Percentiles rank a stretch among this genome's conserved stretches.
These are phyloP conservation scores for Dictyostelium capitatum DNA, from an alignment of 78 protist species.

Conservation along the genomic window DNA sequence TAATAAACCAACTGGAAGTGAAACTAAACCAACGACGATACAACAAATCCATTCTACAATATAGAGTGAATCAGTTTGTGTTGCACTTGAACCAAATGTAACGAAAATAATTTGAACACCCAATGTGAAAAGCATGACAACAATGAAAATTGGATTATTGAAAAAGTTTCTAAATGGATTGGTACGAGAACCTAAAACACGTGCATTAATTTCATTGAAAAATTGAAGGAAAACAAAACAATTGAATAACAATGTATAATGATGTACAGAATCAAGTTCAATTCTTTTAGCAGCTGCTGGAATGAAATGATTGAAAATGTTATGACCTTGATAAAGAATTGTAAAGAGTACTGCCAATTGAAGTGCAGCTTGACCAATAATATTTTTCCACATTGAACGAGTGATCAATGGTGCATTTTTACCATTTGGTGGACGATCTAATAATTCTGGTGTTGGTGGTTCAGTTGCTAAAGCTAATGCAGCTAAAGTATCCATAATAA, in stretches of 20 bases:
- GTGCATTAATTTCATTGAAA: slow-evolving; percentile 96
- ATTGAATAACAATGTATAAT: slow-evolving; percentile 94
- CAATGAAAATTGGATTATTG: slow-evolving; percentile 80
- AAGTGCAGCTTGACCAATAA: slow-evolving; percentile 88
- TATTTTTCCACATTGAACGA: slow-evolving; percentile 90
- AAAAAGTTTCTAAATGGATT: slow-evolving; percentile 61
- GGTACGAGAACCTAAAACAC: slow-evolving; percentile 61
- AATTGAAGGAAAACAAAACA: slow-evolving; percentile 95
- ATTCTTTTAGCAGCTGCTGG: neutral
- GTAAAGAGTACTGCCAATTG: slow-evolving; percentile 88
- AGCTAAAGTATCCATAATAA: slow-evolving; percentile 99
- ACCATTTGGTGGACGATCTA: slow-evolving; percentile 93
- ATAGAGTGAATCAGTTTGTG: slow-evolving; percentile 48
- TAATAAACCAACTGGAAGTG: slow-evolving; percentile 40
- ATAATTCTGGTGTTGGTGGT: slow-evolving; percentile 90
- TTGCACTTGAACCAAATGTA: slow-evolving; percentile 85
- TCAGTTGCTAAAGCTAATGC: slow-evolving; percentile 99
- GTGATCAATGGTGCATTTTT: slow-evolving; percentile 50
- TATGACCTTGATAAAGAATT: slow-evolving; percentile 67
- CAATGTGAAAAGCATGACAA: slow-evolving; percentile 63
- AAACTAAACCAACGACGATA: slow-evolving; percentile 43
- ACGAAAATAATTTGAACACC: slow-evolving; percentile 90
- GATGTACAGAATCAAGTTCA: neutral
- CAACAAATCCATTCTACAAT: slow-evolving; percentile 78
- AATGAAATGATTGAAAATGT: slow-evolving; percentile 12